These are phyloP conservation scores for Plasmodium vivax DNA, from an alignment of 169 alveolate genomes.

Conservation along the genomic window DNA sequence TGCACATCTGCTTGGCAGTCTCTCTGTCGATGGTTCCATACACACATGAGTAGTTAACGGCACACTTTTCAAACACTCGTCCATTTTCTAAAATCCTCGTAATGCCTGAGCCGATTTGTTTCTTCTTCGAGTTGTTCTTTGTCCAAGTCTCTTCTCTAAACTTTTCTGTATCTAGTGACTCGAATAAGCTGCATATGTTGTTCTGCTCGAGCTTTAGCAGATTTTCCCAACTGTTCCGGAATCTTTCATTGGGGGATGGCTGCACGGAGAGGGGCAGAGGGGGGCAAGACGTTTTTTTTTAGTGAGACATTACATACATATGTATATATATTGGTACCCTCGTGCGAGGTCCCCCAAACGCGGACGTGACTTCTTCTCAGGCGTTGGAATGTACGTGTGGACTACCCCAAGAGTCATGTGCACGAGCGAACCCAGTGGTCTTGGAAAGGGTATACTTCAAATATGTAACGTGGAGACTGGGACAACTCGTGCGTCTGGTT, in stretches of 20 bases:
- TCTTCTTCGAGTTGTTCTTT: conserved; percentile 73
- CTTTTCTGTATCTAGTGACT: conserved; percentile 48
- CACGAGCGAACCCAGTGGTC: background rate
- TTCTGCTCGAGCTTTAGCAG: conserved; percentile 60
- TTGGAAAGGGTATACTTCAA: background rate
- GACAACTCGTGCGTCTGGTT: background rate
- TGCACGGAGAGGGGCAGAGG: background rate
- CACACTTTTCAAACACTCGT: conserved; percentile 87
- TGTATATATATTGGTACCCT: background rate
- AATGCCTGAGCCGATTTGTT: conserved; percentile 83
- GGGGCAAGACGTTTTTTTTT: background rate
- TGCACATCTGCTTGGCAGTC: conserved; percentile 82
- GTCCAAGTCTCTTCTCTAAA: conserved; percentile 81
- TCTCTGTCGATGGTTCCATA: conserved; percentile 81
- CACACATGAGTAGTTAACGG: conserved; percentile 84
- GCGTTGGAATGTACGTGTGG: background rate
- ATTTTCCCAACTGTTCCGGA: conserved; percentile 79
- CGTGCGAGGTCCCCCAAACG: background rate
- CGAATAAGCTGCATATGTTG: conserved; percentile 66
- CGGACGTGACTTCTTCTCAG: background rate
- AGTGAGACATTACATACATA: background rate
- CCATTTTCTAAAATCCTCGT: conserved; percentile 87
- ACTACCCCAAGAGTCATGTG: background rate
- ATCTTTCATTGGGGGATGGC: conserved; percentile 74
- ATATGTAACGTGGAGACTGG: background rate